Evolutionary conservation across 306 rosid species (phyloP).

Genomic region (Begonia peltatifolia): DNA sequence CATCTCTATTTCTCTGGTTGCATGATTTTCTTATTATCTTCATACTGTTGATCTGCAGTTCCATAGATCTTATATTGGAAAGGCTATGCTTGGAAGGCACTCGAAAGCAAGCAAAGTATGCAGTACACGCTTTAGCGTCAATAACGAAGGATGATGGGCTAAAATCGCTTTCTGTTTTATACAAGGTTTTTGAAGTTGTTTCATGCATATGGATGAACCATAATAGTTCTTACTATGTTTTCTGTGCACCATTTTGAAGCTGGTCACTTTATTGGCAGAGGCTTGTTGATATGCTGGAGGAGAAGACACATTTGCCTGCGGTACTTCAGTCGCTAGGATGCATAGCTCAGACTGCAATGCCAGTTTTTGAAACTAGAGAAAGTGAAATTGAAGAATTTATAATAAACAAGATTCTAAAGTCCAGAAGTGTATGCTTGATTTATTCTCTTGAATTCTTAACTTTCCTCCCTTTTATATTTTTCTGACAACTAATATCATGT

Average conservation of each 20-base stretch:
- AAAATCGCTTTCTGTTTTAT: conserved; percentile 84
- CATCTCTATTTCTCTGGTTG: conserved; percentile 9
- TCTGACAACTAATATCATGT: conserved; percentile 16
- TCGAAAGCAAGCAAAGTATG: conserved; percentile 89
- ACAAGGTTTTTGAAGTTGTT: conserved; percentile 58
- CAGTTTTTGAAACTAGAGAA: conserved; percentile 92
- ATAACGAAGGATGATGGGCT: conserved; percentile 96
- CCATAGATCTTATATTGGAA: conserved; percentile 83
- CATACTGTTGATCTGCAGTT: conserved; percentile 37
- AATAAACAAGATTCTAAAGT: conserved; percentile 48
- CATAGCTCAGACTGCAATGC: conserved; percentile 92
- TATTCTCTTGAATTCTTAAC: conserved; percentile 5
- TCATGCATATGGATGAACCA: conserved; percentile 2
- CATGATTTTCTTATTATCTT: conserved; percentile 14
- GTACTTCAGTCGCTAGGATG: conserved; percentile 95
- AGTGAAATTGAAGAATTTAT: conserved; percentile 69
- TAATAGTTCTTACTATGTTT: too few species aligned
- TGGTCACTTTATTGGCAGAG: conserved; percentile 30
- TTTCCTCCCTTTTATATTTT: conserved; percentile 14
- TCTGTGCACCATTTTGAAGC: too few species aligned
- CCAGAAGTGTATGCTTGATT: conserved; percentile 42
- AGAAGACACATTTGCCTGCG: conserved; percentile 72
- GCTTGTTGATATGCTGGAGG: conserved; percentile 87
- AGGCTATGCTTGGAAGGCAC: conserved; percentile 83
- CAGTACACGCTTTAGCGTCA: conserved; percentile 91